Conservation (phyloP, 306 rosid species). For the Fragaria vesca region DNA sequence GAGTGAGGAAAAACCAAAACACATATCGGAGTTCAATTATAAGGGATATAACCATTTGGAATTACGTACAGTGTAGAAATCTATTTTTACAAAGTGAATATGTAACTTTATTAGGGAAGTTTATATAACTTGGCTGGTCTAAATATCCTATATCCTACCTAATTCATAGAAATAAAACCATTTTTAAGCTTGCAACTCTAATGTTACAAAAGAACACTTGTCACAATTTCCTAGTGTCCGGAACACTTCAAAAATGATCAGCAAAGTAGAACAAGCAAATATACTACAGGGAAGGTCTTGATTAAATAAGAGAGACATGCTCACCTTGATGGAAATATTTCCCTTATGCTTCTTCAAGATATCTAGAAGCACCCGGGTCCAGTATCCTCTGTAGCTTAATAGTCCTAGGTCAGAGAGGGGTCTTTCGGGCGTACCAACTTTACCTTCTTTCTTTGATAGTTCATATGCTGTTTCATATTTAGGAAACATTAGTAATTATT, state of each 20-base stretch:
- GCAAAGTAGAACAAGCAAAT: conserved; percentile 3
- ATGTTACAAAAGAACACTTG: neutral
- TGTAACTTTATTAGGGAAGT: neutral
- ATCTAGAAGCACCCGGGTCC: conserved; percentile 96
- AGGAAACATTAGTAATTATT: conserved; percentile 19
- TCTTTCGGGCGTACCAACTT: conserved; percentile 98
- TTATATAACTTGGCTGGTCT: neutral
- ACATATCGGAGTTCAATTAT: neutral
- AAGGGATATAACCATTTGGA: neutral
- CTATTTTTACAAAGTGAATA: neutral
- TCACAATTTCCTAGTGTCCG: neutral
- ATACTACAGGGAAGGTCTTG: neutral
- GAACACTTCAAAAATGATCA: neutral
- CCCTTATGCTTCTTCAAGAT: conserved; percentile 95
- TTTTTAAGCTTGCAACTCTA: neutral
- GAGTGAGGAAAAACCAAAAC: neutral
- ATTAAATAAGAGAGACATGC: conserved; percentile 13
- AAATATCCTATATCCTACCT: neutral
- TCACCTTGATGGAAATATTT: conserved; percentile 92
- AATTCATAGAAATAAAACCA: neutral
- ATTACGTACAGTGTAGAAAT: neutral
- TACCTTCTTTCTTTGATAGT: conserved; percentile 95
- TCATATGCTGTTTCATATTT: conserved; percentile 77
- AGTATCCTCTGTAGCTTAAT: conserved; percentile 97
- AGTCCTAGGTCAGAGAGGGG: conserved; percentile 98